phyloP scores from a whole-genome alignment of 108 stramenopile species.

The Conticribra guillardii region DNA sequence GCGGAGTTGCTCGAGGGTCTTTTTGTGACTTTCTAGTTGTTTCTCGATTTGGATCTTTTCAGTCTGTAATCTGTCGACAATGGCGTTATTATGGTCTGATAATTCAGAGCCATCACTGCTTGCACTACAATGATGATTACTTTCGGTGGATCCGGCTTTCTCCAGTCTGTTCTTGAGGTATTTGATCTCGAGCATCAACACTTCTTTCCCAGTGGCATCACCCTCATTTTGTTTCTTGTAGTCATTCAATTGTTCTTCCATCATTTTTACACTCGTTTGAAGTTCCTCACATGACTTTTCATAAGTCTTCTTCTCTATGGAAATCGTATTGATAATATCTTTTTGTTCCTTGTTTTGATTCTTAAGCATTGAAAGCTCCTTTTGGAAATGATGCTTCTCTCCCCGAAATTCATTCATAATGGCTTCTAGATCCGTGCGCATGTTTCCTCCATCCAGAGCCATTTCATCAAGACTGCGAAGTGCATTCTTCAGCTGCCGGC shows the following conservation, averaged over 20 bases:
- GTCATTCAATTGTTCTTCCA: slow-evolving; percentile 10
- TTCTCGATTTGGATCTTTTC: slow-evolving; percentile 18
- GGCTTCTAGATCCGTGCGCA: slow-evolving; percentile 29
- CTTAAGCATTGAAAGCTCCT: too few species aligned
- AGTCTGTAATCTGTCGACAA: slow-evolving; percentile 5
- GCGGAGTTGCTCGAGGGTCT: slow-evolving; percentile 24
- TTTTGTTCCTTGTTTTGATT: slow-evolving; percentile 16
- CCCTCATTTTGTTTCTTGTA: slow-evolving; percentile 1
- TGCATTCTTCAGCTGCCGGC: slow-evolving; percentile 35
- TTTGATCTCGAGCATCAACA: slow-evolving; percentile 15
- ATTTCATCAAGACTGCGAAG: slow-evolving; percentile 41
- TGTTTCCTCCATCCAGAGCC: slow-evolving; percentile 37
- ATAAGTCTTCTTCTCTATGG: slow-evolving; percentile 16
- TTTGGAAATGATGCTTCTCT: slow-evolving; percentile 37
- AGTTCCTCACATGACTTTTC: slow-evolving; percentile 15
- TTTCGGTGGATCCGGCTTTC: neutral
- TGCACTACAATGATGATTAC: neutral
- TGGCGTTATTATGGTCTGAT: neutral
- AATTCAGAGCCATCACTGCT: too few species aligned
- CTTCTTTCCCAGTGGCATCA: slow-evolving; percentile 9
- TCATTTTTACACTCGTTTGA: slow-evolving; percentile 8
- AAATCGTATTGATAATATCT: slow-evolving; percentile 17
- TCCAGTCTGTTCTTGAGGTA: slow-evolving; percentile 20
- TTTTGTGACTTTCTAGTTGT: slow-evolving; percentile 5
- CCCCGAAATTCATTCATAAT: slow-evolving; percentile 21